Evolutionary conservation across 257 asterid species (phyloP).

Genomic region (Scutellaria minor): DNA sequence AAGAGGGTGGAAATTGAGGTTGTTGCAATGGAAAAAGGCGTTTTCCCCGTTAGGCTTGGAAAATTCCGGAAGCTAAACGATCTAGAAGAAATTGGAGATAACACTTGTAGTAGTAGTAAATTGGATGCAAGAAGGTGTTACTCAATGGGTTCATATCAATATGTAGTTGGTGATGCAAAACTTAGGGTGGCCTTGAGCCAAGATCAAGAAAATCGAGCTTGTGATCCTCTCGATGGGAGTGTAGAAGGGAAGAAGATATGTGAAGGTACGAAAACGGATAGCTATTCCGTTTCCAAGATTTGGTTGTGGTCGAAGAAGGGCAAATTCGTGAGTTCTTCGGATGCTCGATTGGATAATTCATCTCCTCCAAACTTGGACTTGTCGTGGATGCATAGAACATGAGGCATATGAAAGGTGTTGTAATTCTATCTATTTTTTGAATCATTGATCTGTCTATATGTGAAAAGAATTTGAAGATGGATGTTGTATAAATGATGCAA

Average conservation of each 20-base stretch:
- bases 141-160: conserved; percentile 81
- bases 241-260: conserved; percentile 64
- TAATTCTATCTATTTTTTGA: conserved; percentile 24
- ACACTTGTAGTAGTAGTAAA: conserved; percentile 61
- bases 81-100: conserved; percentile 46
- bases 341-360: conserved; percentile 37
- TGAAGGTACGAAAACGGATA: conserved; percentile 65
- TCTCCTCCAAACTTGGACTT: conserved; percentile 40
- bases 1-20: conserved; percentile 46
- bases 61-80: conserved; percentile 55
- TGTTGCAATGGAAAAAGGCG: conserved; percentile 30
- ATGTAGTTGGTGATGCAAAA: conserved; percentile 61
- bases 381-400: conserved; percentile 45
- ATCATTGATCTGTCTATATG: neutral
- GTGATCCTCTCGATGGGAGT: conserved; percentile 26
- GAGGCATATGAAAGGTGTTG: conserved; percentile 39
- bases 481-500: conserved; percentile 29
- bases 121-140: conserved; percentile 76
- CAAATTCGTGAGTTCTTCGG: conserved; percentile 55
- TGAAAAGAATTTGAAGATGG: conserved; percentile 29
- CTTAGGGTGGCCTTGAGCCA: conserved; percentile 60
- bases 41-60: conserved; percentile 59
- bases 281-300: conserved; percentile 85
- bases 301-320: conserved; percentile 86
- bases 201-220: conserved; percentile 30